Base-by-base conservation (phyloP, 2,329 filamentous ascomycete genomes). In the Fusarium compactum region DNA sequence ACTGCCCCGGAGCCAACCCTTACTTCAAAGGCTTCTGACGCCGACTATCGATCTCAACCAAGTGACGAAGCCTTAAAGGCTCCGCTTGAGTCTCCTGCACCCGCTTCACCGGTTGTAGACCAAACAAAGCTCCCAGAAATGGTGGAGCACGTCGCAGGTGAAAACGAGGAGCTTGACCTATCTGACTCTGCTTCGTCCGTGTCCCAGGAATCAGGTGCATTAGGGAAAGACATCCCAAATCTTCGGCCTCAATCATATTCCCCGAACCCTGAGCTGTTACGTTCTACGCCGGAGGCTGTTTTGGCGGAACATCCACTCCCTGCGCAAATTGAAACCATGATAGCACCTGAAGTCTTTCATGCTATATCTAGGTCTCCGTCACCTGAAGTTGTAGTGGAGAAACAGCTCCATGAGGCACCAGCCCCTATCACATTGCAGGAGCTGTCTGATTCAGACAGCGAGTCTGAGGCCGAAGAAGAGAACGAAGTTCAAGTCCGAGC, bases 391-490 rank as follows among this genome's bases (percentile, higher is more conserved):
- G n/a, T 29, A 29, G 22, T 44, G 22, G 58, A 65, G 40, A 32
- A 56, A 45, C 48, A 46, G 15, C 25, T 45, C n/a, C n/a, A 20
- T 18, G 20, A 56, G 11, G 18, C n/a, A 14, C 20, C n/a, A 24
- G 30, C 30, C 9, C 43, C 29, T 1, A 38, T 44, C 43, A 29
- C n/a, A 46, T 20, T 27, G 9, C 34, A 16, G 16, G 43, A 38
- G 14, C 34, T 29, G n/a, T 46, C 40, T 12, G 60, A 66, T 25
- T 22, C 52, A 16, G 65, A 69, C 4, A 69, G 47, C 24, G 65
- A 69, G 22, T 30, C 50, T 12, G 45, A 69, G 43, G 48, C 14
- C 41, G 52, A 58, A 15, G 24, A 22, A 16, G 43, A 69, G 20
- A 41, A 29, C 24, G 43, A 41, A 25, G 29, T 22, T 40, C 56